These are phyloP conservation scores for Citrus sinensis DNA, from an alignment of 345 rosid species.

Conservation along the genomic window DVS_A1.0 CM039166.1:15209001-15209500, in stretches of 20 bases:
- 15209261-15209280: not conserved
- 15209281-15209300: not conserved
- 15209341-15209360: not conserved
- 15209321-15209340: not conserved
- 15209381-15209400: not conserved
- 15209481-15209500: not conserved
- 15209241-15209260: not conserved
- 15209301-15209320: not conserved
- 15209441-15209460: conserved; percentile 3
- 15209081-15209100: not conserved
- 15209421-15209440: conserved; percentile 6
- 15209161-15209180: not conserved
- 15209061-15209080: not conserved
- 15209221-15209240: not conserved
- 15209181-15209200: not conserved
- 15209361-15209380: not conserved
- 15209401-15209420: conserved; percentile 5
- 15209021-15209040: not conserved
- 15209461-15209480: not conserved
- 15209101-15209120: not conserved
- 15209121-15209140: not conserved
- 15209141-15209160: not conserved
- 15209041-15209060: not conserved
- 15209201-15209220: not conserved
- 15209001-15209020: not conserved